Evolutionary conservation across 2,329 filamentous ascomycete species (phyloP).

Genomic region (Colletotrichum chrysophilum): DNA sequence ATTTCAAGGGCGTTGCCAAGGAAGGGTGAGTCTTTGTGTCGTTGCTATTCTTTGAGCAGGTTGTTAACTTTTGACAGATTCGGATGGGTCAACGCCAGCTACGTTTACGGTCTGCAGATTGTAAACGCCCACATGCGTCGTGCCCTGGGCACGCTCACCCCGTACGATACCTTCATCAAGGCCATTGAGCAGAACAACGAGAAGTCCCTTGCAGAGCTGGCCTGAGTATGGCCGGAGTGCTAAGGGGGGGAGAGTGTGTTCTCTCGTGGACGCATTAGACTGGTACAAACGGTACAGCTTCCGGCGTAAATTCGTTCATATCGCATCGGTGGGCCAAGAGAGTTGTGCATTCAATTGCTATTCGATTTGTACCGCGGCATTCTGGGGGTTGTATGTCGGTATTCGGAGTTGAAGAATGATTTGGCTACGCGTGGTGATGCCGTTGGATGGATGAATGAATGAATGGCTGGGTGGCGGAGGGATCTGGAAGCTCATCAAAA

Average conservation of each 20-base stretch:
- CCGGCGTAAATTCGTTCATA: neutral
- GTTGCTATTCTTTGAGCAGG: neutral
- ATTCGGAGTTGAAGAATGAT: neutral
- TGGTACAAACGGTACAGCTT: conserved; percentile 9
- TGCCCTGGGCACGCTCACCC: conserved; percentile 85
- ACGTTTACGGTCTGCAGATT: conserved; percentile 90
- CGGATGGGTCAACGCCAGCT: conserved; percentile 98
- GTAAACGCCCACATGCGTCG: conserved; percentile 88
- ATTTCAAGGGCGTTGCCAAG: conserved; percentile 94
- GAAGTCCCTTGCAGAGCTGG: conserved; percentile 55
- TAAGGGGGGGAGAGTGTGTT: neutral
- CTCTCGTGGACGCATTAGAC: neutral
- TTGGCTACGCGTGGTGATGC: neutral
- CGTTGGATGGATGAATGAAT: neutral
- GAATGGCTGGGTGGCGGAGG: neutral
- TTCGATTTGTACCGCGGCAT: neutral
- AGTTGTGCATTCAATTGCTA: neutral
- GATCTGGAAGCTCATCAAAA: conserved; percentile 7
- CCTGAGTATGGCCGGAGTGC: conserved; percentile 2
- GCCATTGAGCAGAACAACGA: conserved; percentile 64
- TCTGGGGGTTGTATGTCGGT: neutral
- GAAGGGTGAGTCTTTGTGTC: conserved; percentile 76
- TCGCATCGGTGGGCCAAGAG: neutral
- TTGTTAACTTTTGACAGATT: conserved; percentile 66
- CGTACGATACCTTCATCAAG: conserved; percentile 81